These are phyloP conservation scores for Clarireedia sp. DNA, from an alignment of 2,329 filamentous ascomycete species.

Conservation along the genomic window DNA sequence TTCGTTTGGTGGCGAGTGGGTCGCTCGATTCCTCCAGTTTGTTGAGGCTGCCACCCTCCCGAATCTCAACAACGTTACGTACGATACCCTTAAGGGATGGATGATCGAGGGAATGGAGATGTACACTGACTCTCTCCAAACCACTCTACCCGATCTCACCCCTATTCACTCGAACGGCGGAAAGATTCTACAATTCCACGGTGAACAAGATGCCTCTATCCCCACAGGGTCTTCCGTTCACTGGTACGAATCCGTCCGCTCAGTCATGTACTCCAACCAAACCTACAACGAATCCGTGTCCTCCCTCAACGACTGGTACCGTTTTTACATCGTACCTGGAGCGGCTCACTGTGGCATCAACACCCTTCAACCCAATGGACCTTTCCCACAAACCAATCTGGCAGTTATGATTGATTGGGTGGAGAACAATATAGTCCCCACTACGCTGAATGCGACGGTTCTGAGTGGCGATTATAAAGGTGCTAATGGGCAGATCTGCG, in stretches of 20 bases:
- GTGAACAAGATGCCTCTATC: constrained; percentile 45
- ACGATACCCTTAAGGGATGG: constrained; percentile 49
- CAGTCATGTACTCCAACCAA: constrained; percentile 39
- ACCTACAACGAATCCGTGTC: constrained; percentile 32
- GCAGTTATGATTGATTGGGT: constrained; percentile 65
- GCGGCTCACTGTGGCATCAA: constrained; percentile 44
- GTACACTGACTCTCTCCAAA: constrained; percentile 45
- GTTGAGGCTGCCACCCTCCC: constrained; percentile 35
- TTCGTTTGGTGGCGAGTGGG: constrained; percentile 29
- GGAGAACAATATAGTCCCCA: constrained; percentile 43
- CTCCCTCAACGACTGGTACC: constrained; percentile 46
- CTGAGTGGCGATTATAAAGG: constrained; percentile 28
- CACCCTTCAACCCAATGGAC: constrained; percentile 31
- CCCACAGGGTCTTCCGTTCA: constrained; percentile 46
- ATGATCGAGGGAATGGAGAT: constrained; percentile 41
- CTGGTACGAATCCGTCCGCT: constrained; percentile 46
- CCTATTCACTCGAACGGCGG: constrained; percentile 41
- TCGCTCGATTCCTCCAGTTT: constrained; percentile 36
- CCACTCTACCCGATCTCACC: constrained; percentile 44
- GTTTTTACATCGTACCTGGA: constrained; percentile 45
- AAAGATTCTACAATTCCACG: constrained; percentile 52
- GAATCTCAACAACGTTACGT: constrained; percentile 41
- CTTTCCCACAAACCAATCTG: constrained; percentile 47
- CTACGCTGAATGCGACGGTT: constrained; percentile 32
- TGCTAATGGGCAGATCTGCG: constrained; percentile 33